These are phyloP conservation scores for Plantago major DNA, from an alignment of 257 asterid genomes.

Conservation along the genomic window DNA sequence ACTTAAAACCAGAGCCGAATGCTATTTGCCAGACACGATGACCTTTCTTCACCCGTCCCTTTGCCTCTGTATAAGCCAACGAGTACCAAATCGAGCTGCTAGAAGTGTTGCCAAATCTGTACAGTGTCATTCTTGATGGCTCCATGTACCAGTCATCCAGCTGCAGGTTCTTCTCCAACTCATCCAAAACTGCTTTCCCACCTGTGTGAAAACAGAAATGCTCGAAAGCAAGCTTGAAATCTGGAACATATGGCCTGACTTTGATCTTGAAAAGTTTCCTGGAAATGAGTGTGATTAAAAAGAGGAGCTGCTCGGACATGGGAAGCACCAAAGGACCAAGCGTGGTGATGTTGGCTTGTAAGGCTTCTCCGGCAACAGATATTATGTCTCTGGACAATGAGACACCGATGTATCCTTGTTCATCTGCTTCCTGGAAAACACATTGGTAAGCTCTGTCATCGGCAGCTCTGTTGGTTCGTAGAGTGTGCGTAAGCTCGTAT, in stretches of 20 bases:
- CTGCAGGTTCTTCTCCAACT: conserved; percentile 38
- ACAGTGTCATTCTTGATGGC: conserved; percentile 49
- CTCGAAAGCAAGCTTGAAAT: conserved; percentile 42
- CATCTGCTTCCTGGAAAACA: conserved; percentile 43
- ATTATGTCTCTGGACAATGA: conserved; percentile 37
- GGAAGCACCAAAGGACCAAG: conserved; percentile 49
- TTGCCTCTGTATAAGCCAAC: conserved; percentile 43
- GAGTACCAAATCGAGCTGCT: conserved; percentile 52
- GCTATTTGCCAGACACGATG: conserved; percentile 47
- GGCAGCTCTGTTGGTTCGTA: conserved; percentile 44
- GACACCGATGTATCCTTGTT: conserved; percentile 31
- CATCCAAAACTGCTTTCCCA: conserved; percentile 42
- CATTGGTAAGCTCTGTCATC: conserved; percentile 41
- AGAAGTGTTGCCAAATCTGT: conserved; percentile 47
- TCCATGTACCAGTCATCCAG: conserved; percentile 39
- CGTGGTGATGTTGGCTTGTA: conserved; percentile 40
- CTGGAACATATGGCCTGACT: conserved; percentile 39
- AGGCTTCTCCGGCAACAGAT: conserved; percentile 38
- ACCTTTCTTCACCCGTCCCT: conserved; percentile 42
- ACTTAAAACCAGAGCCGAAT: conserved; percentile 47
- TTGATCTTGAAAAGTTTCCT: conserved; percentile 36
- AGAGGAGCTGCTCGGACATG: conserved; percentile 39
- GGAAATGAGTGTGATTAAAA: conserved; percentile 30
- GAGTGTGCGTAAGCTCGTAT: conserved; percentile 36
- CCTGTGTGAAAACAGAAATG: conserved; percentile 47